Base-by-base conservation (phyloP, 345 rosid species). In the Pugionium cornutum region DNA sequence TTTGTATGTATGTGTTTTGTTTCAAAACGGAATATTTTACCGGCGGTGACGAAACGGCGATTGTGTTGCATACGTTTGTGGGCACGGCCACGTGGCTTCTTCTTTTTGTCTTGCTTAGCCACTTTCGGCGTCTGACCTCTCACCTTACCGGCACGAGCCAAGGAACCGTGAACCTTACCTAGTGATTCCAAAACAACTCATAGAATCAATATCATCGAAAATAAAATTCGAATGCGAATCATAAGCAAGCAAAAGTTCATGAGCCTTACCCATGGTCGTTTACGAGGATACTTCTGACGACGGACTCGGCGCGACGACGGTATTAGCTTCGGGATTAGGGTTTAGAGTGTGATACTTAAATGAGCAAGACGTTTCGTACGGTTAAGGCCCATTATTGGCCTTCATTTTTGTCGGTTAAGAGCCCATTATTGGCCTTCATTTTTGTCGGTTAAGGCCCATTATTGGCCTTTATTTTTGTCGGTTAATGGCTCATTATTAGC, bases 61-160 rank as follows among this genome's bases (percentile, higher is more conserved):
- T 88, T 91, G 86, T 91, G 88, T 73, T 91, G 97, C 86, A 91
- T 75, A 9, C 96, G 68, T 70, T 91, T 86, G 82, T 91, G 67
- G 11, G 97, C 97, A 53, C 96, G 94, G 18, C 97, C 97, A 0
- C 94, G 88, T 4, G 97, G 96, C 84, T 86, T 75, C 89, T 91
- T 88, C 83, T 91, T 91, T 81, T 88, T 88, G 81, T 91, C 97
- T 52, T 91, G 97, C 74, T 83, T 83, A 0, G 94, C 96, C 27
- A 86, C 94, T 76, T 91, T 88, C 1, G 96, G 97, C 0, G 97
- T 91, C 71, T 88, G 92, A 11, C 89, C 92, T 61, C 91, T 83
- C 74, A 91, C 97, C 81, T 91, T 91, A 50, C 97, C 97, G 37
- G 97, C 97, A 69, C 97, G 97, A 63, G 96, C 96, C 64, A 80